Percentiles rank a stretch among this genome's conserved stretches.
These are phyloP conservation scores for Sporobolomyces phaffii DNA, from an alignment of 768 basidiomycete genomes.

Conservation along the genomic window DNA sequence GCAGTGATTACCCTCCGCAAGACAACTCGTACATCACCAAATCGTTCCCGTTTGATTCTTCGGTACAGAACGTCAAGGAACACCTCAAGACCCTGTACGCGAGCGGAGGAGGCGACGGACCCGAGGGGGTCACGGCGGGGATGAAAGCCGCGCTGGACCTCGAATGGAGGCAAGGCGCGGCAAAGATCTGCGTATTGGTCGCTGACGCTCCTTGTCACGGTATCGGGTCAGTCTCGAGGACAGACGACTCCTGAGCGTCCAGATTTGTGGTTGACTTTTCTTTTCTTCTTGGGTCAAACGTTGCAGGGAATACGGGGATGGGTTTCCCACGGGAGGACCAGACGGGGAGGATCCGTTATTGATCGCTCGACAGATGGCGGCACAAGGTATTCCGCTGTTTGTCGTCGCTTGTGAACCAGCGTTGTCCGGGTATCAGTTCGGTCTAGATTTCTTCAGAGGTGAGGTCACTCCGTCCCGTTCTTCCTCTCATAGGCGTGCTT, in stretches of 20 bases:
- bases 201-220: conserved; percentile 98
- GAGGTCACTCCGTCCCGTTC: background rate
- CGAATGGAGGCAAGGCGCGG: conserved; percentile 81
- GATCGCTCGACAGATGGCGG: conserved; percentile 81
- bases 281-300: too few species aligned
- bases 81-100: conserved; percentile 79
- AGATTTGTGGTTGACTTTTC: too few species aligned
- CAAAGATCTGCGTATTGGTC: conserved; percentile 93
- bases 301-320: conserved; percentile 73
- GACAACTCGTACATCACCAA: conserved; percentile 87
- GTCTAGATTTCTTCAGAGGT: conserved; percentile 28
- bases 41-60: conserved; percentile 89
- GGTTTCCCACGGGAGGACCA: conserved; percentile 70
- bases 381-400: conserved; percentile 87
- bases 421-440: conserved; percentile 69
- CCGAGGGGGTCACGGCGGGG: conserved; percentile 94
- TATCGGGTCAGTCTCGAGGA: conserved; percentile 53
- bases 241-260: background rate
- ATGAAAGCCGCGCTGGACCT: conserved; percentile 73
- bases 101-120: conserved; percentile 80
- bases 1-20: conserved; percentile 82
- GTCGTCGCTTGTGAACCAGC: conserved; percentile 99
- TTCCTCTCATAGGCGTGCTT: conserved; percentile 63
- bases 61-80: conserved; percentile 77
- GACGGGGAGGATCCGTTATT: conserved; percentile 73